Base-by-base conservation (phyloP, 768 basidiomycete genomes). In the Cantharellus anzutake region DNA sequence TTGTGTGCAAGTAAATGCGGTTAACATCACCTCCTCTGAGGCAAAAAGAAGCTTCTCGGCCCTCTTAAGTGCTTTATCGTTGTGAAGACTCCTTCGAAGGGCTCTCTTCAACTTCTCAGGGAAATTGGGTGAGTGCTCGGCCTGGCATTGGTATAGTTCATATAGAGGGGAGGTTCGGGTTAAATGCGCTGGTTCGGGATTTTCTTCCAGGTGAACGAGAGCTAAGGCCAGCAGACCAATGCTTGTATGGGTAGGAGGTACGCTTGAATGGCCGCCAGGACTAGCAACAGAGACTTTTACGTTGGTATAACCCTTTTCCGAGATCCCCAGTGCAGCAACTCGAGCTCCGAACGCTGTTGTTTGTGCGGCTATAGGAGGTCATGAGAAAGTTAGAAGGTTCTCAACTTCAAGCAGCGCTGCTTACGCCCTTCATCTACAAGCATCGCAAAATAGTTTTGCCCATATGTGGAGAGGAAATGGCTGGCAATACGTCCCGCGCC, bases 381-480 rank as follows among this genome's bases (percentile, higher is more conserved):
- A 41, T 29, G 41, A 42, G 5, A 7, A 41, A 37, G 68, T 56
- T 44, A 55, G 38, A 7, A 37, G 14, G 35, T 29, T 29, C 20
- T 29, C 20, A 29, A 29, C 20, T 29, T 29, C 20, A 29, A 29
- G 20, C 20, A 29, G 20, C 20, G 20, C 59, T 56, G 59, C 73
- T 65, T 68, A 81, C 87, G 79, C 41, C 92, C 91, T 73, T 97
- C 93, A 66, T 97, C 93, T 41, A 97, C 75, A 51, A 96, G 69
- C 67, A 94, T 75, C 0, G 85, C 80, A 66, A 89, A 80, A 3
- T 79, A 77, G 65, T 89, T 70, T 61, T 77, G 67, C 41, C 90
- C 91, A 66, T 86, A 93, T 14, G 73, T 75, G 2, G 74, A 64
- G 53, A 79, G 67, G 39, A 96, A 68, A 48, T 71, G 67, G 3